Evolutionary conservation across 768 basidiomycete genomes (phyloP), one percentile per base, ranked within the genome.

Genomic region (Mycena crocata): DNA sequence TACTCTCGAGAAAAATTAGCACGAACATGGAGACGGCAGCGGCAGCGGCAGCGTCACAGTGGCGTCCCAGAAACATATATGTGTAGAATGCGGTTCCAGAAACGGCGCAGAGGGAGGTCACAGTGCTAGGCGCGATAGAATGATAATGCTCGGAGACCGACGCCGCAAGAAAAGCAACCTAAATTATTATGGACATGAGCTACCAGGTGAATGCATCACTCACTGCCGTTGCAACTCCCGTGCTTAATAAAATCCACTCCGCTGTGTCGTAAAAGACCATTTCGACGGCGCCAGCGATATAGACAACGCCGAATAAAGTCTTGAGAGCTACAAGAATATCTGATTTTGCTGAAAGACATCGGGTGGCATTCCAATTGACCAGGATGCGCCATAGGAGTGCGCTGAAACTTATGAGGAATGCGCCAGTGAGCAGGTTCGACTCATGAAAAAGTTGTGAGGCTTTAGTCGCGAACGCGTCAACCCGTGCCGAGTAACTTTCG

Each of bases 111-210:
- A 64, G 45, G 37, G 54, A 39, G 6, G 62, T 57, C 15, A 50
- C 10, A 39, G 62, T 57, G 45, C 62, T 64, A 12, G 62, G 62
- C 30, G 17, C 54, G 35, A 64, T 56, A 28, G 59, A 60, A 42
- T 60, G 59, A 51, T 60, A 60, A 32, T 60, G 59, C 37, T 60
- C 59, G 19, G 40, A 42, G 32, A 64, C 31, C 19, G 62, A 64
- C 54, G n/a, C 62, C 13, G 42, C 19, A 21, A 35, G 23, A 44
- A 64, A 64, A 21, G 39, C n/a, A 46, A 64, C 32, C 62, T 64
- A 26, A 15, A 30, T 30, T 37, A 45, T 3, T 8, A 55, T 35
- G 31, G 42, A 26, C 55, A 9, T 60, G 17, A 40, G 31, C 10
- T 23, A 28, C 24, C 17, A 19, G 26, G 23, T 30, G 24, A 40